Evolutionary conservation across 192 early-diverging fungal genomes (phyloP).

Genomic region (Dispira simplex): DNA sequence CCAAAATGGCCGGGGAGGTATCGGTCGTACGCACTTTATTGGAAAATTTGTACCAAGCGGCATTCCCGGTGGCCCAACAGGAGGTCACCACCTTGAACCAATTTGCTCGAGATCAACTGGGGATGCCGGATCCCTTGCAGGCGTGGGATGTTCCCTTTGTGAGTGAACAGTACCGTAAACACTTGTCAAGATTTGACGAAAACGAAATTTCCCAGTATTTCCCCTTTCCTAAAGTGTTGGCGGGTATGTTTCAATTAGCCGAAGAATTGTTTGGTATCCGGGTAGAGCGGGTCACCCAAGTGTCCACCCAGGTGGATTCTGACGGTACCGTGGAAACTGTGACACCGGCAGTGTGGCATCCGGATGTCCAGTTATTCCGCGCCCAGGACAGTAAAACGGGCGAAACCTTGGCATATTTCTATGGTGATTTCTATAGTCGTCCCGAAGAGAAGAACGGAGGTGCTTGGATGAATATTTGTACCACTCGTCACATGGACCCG

Average conservation of each 20-base stretch:
- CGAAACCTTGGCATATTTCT: slow-evolving; percentile 35
- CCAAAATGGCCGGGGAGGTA: slow-evolving; percentile 35
- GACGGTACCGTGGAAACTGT: not conserved
- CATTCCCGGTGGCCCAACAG: slow-evolving; percentile 22
- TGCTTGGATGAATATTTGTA: slow-evolving; percentile 41
- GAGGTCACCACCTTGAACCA: slow-evolving; percentile 25
- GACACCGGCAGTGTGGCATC: slow-evolving; percentile 28
- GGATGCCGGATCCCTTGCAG: slow-evolving; percentile 18
- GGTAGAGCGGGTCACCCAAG: slow-evolving; percentile 23
- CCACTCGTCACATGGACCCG: slow-evolving; percentile 25
- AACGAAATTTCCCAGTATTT: slow-evolving; percentile 37
- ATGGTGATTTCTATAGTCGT: slow-evolving; percentile 38
- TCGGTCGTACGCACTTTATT: slow-evolving; percentile 26
- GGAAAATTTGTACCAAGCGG: slow-evolving; percentile 26
- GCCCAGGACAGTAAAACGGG: slow-evolving; percentile 24
- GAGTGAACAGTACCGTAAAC: slow-evolving; percentile 34
- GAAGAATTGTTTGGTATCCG: slow-evolving; percentile 29
- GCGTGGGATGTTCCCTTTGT: slow-evolving; percentile 36
- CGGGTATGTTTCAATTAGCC: slow-evolving; percentile 35
- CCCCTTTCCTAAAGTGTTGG: slow-evolving; percentile 32
- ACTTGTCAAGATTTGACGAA: slow-evolving; percentile 31
- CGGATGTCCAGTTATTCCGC: slow-evolving; percentile 39
- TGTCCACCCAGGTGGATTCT: not conserved
- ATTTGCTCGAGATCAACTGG: slow-evolving; percentile 26
- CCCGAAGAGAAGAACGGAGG: slow-evolving; percentile 38